phyloP scores from a whole-genome alignment of 2,329 filamentous ascomycete species.

The Aspergillus bombycis region DNA sequence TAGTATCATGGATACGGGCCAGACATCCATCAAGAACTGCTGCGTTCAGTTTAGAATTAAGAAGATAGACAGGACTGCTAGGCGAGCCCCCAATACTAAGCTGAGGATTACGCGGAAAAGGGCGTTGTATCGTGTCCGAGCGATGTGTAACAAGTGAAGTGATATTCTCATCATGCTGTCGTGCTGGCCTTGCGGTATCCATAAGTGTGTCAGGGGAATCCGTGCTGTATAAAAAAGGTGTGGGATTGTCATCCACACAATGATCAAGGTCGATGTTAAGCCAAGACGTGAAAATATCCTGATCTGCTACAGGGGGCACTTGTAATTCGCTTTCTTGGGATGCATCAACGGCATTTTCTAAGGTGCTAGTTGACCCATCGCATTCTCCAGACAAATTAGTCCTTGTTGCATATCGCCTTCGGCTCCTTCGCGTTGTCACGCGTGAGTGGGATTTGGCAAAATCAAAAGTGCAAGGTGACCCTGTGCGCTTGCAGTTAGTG shows the following conservation, averaged over 20 bases:
- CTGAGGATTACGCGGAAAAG: not conserved
- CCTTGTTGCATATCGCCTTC: not conserved
- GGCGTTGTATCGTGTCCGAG: not conserved
- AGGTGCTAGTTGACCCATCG: not conserved
- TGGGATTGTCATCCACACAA: not conserved
- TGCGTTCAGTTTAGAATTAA: slow-evolving; percentile 27
- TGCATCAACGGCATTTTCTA: not conserved
- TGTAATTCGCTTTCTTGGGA: not conserved
- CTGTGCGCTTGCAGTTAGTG: slow-evolving; percentile 23
- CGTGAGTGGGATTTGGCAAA: slow-evolving; percentile 16
- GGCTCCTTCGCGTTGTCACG: not conserved
- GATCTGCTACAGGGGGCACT: not conserved
- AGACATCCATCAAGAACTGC: slow-evolving; percentile 22
- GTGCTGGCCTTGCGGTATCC: not conserved
- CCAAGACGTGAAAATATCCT: not conserved
- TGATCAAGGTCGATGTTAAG: not conserved
- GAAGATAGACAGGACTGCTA: slow-evolving; percentile 25
- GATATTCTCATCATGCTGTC: not conserved
- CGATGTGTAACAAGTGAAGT: not conserved
- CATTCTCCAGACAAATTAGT: not conserved
- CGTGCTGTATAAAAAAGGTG: not conserved
- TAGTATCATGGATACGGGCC: slow-evolving; percentile 23
- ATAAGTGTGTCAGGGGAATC: not conserved
- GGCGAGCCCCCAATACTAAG: slow-evolving; percentile 16
- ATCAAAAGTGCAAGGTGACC: slow-evolving; percentile 26